Base-by-base conservation (phyloP, 2,329 filamentous ascomycete genomes). In the Grosmannia clavigera region DNA sequence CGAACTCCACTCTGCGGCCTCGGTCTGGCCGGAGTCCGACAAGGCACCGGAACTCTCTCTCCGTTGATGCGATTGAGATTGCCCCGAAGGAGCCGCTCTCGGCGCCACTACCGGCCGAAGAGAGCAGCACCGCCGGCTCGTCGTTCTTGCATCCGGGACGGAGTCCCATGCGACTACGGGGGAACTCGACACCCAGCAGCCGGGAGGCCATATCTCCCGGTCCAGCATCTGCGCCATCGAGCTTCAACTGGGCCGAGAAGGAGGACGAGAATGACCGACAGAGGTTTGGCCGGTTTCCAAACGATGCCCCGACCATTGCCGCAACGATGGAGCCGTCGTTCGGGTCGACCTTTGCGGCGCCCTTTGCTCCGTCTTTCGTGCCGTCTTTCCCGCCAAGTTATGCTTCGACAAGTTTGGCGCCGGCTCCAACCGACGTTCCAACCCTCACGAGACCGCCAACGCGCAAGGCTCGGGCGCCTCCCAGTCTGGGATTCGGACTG, bases 201-300 rank as follows among this genome's bases (percentile, higher is more conserved):
- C 66, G 73, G 10, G 77, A 79, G 46, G 69, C 76, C 3, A 76
- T 84, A 25, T 81, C 81, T 1, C 80, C 83, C 0, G 84, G 84
- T 0, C 84, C 85, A 12, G 85, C 84, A 0, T 87, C 85, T 2
- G 85, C 85, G 2, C 85, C 85, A 0, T 82, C 83, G 10, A 83
- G 75, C 58, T 81, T 83, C 60, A 79, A 80, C 1, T 87, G 83
- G 82, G 74, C 75, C 10, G 75, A 79, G 61, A 73, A 75, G 57
- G 76, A 78, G 57, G 75, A 77, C 54, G 72, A 74, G 38, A 68
- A 69, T n/a, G 73, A 75, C 53, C 68, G 67, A 5, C 71, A 72
- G 35, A 73, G 69, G 38, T 71, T 71, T 55, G 72, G 72, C 19
- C 73, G 72, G 4, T 78, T 78, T 61, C 72, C 73, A 57, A 67